Conservation (phyloP, 352 stramenopile genomes). For the Globisporangium mamillatum region DNA sequence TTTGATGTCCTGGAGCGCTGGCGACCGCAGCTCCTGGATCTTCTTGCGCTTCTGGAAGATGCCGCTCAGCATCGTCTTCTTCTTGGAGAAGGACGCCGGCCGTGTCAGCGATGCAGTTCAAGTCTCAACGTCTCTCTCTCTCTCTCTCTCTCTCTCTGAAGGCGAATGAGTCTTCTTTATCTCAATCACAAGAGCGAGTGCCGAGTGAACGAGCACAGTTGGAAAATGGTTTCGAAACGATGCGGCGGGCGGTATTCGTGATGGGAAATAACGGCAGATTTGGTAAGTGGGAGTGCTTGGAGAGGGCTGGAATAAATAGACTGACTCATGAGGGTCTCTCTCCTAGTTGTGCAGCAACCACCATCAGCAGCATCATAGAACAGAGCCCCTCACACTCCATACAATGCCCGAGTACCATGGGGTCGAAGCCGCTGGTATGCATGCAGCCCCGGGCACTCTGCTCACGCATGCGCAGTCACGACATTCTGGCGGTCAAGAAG, state of each 20-base stretch:
- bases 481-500: not conserved
- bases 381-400: too few relatives aligned
- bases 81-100: not conserved
- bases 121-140: not conserved
- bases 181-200: not conserved
- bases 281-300: not conserved
- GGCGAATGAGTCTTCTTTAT: not conserved
- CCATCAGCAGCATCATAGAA: not conserved
- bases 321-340: not conserved
- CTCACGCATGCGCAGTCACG: not conserved
- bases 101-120: not conserved
- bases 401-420: not conserved
- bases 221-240: conserved; percentile 7
- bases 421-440: not conserved
- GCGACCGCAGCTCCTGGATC: conserved; percentile 66
- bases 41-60: conserved; percentile 85
- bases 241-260: not conserved
- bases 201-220: not conserved
- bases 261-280: not conserved
- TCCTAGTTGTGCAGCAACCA: not conserved
- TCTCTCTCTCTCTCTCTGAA: conserved; percentile 1
- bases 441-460: not conserved
- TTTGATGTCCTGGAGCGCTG: conserved; percentile 76
- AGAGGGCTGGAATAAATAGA: conserved; percentile 1
- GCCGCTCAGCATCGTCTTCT: conserved; percentile 49